Percentiles rank a stretch among this genome's conserved stretches.
These are phyloP conservation scores for Penicillium janthinellum DNA, from an alignment of 2,329 filamentous ascomycete species.

Conservation along the genomic window DNA sequence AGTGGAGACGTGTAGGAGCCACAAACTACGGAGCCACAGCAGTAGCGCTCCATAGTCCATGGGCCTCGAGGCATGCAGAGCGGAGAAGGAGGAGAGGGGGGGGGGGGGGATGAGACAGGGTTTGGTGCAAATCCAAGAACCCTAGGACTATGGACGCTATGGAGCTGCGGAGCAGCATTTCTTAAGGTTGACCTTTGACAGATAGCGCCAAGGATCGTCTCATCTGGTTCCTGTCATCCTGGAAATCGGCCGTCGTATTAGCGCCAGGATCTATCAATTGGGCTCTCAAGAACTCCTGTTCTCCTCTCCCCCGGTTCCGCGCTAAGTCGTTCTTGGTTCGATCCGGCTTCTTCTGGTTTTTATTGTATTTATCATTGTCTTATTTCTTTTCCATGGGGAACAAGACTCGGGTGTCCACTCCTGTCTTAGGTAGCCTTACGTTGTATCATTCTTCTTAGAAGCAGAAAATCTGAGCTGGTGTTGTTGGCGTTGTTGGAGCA, in stretches of 20 bases:
- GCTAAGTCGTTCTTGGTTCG: conserved; percentile 7
- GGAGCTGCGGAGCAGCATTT: conserved; percentile 15
- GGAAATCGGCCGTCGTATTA: conserved; percentile 18
- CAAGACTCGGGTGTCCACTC: background rate
- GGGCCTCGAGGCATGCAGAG: conserved; percentile 24
- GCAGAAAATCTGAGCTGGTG: background rate
- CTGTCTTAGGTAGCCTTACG: background rate
- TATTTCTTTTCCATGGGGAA: background rate
- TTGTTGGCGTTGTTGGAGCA: background rate
- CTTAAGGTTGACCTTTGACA: conserved; percentile 29
- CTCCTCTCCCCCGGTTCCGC: conserved; percentile 12
- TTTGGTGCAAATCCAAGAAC: conserved; percentile 18
- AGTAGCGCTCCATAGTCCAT: conserved; percentile 6
- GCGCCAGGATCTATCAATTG: conserved; percentile 25
- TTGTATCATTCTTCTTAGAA: background rate
- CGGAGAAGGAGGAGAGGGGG: conserved; percentile 14
- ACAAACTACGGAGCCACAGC: conserved; percentile 24
- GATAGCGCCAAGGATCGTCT: conserved; percentile 25
- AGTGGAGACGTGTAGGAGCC: conserved; percentile 25
- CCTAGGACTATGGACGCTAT: conserved; percentile 1
- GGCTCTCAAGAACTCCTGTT: conserved; percentile 19
- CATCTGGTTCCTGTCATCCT: conserved; percentile 23
- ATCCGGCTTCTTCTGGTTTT: conserved; percentile 3
- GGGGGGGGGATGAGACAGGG: background rate
- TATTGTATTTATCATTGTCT: conserved; percentile 10